Percentiles rank a stretch among this genome's conserved stretches.
Conservation (phyloP, 164 flowering plant species). For the Protea cynaroides region DNA sequence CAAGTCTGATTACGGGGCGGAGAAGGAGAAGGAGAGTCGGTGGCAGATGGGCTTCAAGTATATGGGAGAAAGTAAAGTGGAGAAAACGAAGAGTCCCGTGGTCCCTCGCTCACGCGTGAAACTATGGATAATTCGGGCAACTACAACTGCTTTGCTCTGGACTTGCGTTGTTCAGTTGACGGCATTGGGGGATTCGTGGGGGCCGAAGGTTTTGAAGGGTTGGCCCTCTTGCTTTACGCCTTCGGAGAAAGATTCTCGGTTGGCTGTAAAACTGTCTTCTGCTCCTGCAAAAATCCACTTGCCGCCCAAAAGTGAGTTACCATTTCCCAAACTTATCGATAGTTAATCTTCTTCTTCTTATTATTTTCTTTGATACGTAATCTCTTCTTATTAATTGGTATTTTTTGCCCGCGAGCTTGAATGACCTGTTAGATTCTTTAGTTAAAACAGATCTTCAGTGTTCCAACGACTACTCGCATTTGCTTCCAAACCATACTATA, state of each 20-base stretch:
- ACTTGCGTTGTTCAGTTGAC: constrained; percentile 78
- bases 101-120: constrained; percentile 40
- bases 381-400: too few species aligned
- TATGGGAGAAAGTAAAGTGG: constrained; percentile 27
- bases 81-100: constrained; percentile 38
- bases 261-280: constrained; percentile 16
- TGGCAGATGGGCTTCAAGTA: constrained; percentile 30
- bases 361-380: too few species aligned
- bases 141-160: constrained; percentile 74
- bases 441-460: too few species aligned
- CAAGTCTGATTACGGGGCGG: constrained; percentile 6
- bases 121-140: constrained; percentile 79
- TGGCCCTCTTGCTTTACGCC: constrained; percentile 79
- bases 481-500: not conserved
- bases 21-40: constrained; percentile 17
- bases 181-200: constrained; percentile 73
- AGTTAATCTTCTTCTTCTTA: too few species aligned
- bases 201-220: constrained; percentile 72
- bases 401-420: too few species aligned
- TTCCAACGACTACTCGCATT: not conserved
- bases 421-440: too few species aligned
- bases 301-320: constrained; percentile 32
- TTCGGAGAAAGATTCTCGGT: constrained; percentile 1
- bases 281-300: constrained; percentile 14
- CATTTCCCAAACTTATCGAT: too few species aligned